Conservation (phyloP, 257 asterid species). For the Haberlea rhodopensis region DNA sequence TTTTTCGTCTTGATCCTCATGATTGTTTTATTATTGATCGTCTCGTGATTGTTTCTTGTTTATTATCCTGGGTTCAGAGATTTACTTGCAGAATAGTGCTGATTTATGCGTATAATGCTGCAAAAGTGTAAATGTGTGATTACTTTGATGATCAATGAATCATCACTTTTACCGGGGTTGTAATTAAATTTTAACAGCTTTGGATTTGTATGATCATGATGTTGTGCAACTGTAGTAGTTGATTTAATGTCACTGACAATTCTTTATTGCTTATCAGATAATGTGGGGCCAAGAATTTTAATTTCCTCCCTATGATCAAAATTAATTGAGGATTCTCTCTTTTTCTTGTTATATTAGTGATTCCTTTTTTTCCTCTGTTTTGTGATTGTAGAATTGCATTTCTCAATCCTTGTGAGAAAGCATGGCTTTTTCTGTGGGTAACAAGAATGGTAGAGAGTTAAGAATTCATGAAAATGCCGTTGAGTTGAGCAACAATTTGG, state of each 20-base stretch:
- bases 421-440: constrained; percentile 61
- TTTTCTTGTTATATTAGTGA: neutral
- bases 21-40: neutral
- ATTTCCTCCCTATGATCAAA: constrained; percentile 21
- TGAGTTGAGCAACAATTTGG: constrained; percentile 68
- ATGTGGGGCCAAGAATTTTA: constrained; percentile 4
- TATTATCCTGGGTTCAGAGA: neutral
- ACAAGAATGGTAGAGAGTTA: constrained; percentile 61
- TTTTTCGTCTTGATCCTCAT: constrained; percentile 27
- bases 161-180: constrained; percentile 14
- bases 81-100: constrained; percentile 16
- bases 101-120: neutral
- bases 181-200: constrained; percentile 1
- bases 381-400: constrained; percentile 26
- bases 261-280: constrained; percentile 13
- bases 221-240: constrained; percentile 19
- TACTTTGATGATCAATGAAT: constrained; percentile 3
- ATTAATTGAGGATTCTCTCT: constrained; percentile 20
- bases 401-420: constrained; percentile 33
- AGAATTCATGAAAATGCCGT: constrained; percentile 62
- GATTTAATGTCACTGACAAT: constrained; percentile 7
- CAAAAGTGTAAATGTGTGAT: constrained; percentile 14
- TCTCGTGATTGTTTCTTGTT: neutral
- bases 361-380: constrained; percentile 13
- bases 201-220: constrained; percentile 26